These are phyloP conservation scores for Megacollybia marginata DNA, from an alignment of 768 basidiomycete species.

Conservation along the genomic window DNA sequence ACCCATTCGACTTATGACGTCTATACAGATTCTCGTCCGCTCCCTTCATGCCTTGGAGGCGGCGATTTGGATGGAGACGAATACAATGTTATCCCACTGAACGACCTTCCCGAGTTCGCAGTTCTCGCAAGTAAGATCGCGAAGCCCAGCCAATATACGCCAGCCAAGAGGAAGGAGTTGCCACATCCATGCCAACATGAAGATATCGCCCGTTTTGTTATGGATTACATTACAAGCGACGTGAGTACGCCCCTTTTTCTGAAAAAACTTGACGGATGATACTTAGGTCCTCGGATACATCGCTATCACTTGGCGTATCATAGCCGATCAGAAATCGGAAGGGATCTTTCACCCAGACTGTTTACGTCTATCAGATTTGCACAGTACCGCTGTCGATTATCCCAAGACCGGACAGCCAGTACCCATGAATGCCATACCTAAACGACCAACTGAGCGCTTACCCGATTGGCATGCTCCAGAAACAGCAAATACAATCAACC, in stretches of 20 bases:
- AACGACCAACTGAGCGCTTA: slow-evolving; percentile 23
- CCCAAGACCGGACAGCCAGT: slow-evolving; percentile 51
- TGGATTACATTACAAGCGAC: slow-evolving; percentile 63
- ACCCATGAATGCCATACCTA: slow-evolving; percentile 32
- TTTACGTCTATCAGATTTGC: slow-evolving; percentile 43
- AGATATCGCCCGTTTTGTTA: slow-evolving; percentile 64
- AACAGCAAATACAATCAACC: slow-evolving; percentile 27
- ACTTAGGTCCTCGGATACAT: slow-evolving; percentile 51
- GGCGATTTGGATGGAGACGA: slow-evolving; percentile 66
- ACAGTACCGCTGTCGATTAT: slow-evolving; percentile 63
- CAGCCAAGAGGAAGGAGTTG: slow-evolving; percentile 38
- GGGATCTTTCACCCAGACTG: slow-evolving; percentile 49
- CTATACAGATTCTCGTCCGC: slow-evolving; percentile 42
- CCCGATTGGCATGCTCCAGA: slow-evolving; percentile 70
- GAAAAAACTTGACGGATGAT: not conserved
- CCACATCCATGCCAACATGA: slow-evolving; percentile 44
- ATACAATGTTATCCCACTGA: slow-evolving; percentile 45
- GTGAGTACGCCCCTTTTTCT: slow-evolving; percentile 36
- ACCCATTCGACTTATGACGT: not conserved
- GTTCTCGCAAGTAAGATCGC: slow-evolving; percentile 10
- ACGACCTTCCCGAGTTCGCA: slow-evolving; percentile 26
- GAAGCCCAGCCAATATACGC: slow-evolving; percentile 40
- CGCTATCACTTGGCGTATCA: slow-evolving; percentile 55
- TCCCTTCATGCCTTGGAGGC: slow-evolving; percentile 58
- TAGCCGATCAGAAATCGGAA: slow-evolving; percentile 45